Percentiles rank a stretch among this genome's conserved stretches.
phyloP scores from a whole-genome alignment of 1,284 basidiomycete species.

The Coniophora puteana region DNA sequence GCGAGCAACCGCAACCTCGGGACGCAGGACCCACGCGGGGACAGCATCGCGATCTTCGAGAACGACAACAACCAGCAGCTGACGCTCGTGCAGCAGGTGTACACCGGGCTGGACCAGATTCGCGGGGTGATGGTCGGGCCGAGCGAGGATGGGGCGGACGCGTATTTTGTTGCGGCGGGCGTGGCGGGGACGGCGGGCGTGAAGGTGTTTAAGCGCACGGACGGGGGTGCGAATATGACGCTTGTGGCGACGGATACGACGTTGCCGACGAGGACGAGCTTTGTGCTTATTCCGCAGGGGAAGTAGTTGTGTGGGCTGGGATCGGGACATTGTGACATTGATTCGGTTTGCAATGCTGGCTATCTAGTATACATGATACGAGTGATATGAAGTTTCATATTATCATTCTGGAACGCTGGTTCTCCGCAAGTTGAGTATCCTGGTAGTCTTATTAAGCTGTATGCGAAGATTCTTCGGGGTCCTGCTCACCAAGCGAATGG shows the following conservation, averaged over 20 bases:
- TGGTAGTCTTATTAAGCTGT: no score
- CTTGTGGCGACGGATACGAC: constrained; percentile 49
- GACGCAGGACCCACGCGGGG: constrained; percentile 45
- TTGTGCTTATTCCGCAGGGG: constrained; percentile 46
- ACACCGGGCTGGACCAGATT: constrained; percentile 61
- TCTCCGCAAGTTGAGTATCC: no score
- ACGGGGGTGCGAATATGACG: constrained; percentile 48
- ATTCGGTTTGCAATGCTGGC: no score
- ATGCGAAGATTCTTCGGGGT: no score
- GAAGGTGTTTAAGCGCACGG: constrained; percentile 48
- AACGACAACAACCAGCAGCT: constrained; percentile 39
- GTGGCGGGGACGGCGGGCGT: constrained; percentile 50
- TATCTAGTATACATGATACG: no score
- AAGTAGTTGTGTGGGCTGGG: no score
- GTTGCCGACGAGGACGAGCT: constrained; percentile 48
- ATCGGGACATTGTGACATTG: no score
- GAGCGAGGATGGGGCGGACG: constrained; percentile 38
- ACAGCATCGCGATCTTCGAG: constrained; percentile 61
- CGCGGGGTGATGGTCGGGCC: constrained; percentile 59
- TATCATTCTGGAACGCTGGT: no score
- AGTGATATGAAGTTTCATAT: no score
- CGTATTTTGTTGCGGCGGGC: constrained; percentile 55
- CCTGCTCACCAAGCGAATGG: no score
- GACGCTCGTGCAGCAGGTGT: constrained; percentile 47
- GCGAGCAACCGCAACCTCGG: constrained; percentile 65